These are phyloP conservation scores for Epichloe typhina DNA, from an alignment of 2,329 filamentous ascomycete species.

Conservation along the genomic window DNA sequence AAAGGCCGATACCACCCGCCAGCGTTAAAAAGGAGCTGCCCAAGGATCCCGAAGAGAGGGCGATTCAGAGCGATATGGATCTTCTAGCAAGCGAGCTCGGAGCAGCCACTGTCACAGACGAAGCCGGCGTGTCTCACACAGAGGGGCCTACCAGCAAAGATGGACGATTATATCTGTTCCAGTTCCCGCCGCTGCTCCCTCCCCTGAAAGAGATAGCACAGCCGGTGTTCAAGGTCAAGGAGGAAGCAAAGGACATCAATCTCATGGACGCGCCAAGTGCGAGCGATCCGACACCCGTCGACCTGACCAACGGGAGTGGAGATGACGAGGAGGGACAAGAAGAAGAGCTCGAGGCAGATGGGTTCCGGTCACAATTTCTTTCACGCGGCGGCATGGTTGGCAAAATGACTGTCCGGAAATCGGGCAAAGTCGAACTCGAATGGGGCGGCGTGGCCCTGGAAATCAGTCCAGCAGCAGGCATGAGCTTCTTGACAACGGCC, in stretches of 20 bases:
- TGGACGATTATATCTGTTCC: constrained; percentile 49
- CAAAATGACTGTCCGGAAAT: constrained; percentile 45
- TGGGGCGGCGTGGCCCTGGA: constrained; percentile 47
- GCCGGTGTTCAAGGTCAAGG: constrained; percentile 23
- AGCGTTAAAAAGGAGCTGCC: constrained; percentile 13
- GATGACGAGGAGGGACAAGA: constrained; percentile 18
- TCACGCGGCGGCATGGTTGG: constrained; percentile 45
- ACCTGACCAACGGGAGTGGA: constrained; percentile 25
- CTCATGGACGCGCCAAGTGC: constrained; percentile 18
- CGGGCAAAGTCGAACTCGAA: constrained; percentile 47
- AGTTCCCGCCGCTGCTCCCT: constrained; percentile 49
- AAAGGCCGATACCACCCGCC: constrained; percentile 9
- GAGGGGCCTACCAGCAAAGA: constrained; percentile 28
- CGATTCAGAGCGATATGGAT: constrained; percentile 26
- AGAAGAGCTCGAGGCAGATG: constrained; percentile 19
- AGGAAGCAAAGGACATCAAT: constrained; percentile 27
- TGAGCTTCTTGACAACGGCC: constrained; percentile 44
- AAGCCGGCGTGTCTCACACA: constrained; percentile 15
- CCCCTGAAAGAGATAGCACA: constrained; percentile 28
- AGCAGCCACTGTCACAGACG: constrained; percentile 19
- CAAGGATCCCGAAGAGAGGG: constrained; percentile 25
- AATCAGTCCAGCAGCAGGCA: constrained; percentile 36
- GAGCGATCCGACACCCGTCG: constrained; percentile 17
- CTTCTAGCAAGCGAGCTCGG: constrained; percentile 31
- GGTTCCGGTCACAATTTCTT: constrained; percentile 26